phyloP scores from a whole-genome alignment of 2,329 filamentous ascomycete species.

The Aspergillus sp. region DNA sequence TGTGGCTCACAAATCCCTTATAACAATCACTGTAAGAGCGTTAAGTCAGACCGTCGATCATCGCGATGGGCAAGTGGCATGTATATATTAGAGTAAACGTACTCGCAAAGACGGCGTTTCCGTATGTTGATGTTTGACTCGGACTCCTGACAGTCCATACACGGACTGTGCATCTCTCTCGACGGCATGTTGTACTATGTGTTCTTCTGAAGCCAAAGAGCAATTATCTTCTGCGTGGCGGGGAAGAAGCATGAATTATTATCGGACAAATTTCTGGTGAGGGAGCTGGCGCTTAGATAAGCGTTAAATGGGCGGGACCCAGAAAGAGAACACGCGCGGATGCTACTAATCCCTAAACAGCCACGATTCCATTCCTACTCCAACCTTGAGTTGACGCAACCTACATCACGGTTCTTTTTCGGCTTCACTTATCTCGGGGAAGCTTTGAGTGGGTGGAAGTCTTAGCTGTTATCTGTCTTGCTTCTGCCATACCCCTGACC shows the following conservation, averaged over 20 bases:
- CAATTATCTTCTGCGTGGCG: not conserved
- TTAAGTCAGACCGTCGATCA: constrained; percentile 3
- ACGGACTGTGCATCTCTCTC: constrained; percentile 40
- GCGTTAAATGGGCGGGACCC: not conserved
- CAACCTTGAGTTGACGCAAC: constrained; percentile 1
- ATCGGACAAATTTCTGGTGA: not conserved
- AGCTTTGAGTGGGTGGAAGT: not conserved
- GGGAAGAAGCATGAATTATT: not conserved
- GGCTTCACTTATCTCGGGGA: constrained; percentile 17
- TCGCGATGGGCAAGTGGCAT: constrained; percentile 6
- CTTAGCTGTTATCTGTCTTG: not conserved
- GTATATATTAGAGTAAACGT: constrained; percentile 19
- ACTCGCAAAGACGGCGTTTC: constrained; percentile 61
- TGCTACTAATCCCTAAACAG: constrained; percentile 12
- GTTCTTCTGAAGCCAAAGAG: not conserved
- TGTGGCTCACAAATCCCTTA: constrained; percentile 71
- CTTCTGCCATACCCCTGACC: not conserved
- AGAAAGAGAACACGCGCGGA: constrained; percentile 17
- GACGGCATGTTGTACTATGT: constrained; percentile 27
- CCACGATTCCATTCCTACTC: constrained; percentile 17
- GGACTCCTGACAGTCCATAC: constrained; percentile 56
- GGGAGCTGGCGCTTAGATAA: constrained; percentile 26
- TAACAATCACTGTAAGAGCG: constrained; percentile 65
- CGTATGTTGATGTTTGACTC: constrained; percentile 56
- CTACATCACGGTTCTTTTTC: not conserved